phyloP scores from a whole-genome alignment of 345 rosid species.

The Schrenkiella parvula region DNA sequence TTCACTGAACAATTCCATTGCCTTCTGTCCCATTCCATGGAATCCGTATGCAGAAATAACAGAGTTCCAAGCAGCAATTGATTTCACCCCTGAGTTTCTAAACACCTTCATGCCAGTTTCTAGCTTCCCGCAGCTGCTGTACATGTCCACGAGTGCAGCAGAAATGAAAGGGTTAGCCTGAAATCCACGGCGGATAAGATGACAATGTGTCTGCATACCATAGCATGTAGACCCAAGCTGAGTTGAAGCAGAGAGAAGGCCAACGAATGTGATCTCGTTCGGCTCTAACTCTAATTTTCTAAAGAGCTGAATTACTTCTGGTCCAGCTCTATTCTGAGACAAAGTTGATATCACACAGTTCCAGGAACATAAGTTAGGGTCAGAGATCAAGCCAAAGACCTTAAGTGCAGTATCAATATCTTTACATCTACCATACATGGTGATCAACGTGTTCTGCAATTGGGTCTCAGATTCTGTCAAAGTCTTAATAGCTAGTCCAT shows the following conservation, averaged over 20 bases:
- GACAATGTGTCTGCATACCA: constrained; percentile 54
- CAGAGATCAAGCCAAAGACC: constrained; percentile 36
- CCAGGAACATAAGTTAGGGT: constrained; percentile 62
- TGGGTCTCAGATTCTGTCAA: constrained; percentile 35
- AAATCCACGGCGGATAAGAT: constrained; percentile 37
- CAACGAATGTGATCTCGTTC: constrained; percentile 53
- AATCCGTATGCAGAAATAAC: constrained; percentile 51
- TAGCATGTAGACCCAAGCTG: constrained; percentile 43
- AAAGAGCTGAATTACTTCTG: constrained; percentile 48
- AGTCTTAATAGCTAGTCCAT: constrained; percentile 47
- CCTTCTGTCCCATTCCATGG: constrained; percentile 48
- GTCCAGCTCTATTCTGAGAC: constrained; percentile 55
- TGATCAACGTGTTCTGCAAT: constrained; percentile 53
- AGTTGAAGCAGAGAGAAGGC: constrained; percentile 53
- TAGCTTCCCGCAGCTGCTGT: constrained; percentile 49
- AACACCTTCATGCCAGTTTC: constrained; percentile 42
- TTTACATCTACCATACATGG: constrained; percentile 61
- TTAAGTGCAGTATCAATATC: constrained; percentile 43
- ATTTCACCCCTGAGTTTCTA: constrained; percentile 27
- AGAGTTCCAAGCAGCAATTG: constrained; percentile 48
- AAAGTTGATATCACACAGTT: constrained; percentile 63
- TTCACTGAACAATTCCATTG: constrained; percentile 44
- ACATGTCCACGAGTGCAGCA: constrained; percentile 56
- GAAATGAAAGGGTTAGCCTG: constrained; percentile 40
- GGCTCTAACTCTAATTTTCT: constrained; percentile 39